phyloP scores from a whole-genome alignment of 306 rosid genomes.

The Prunus kanzakura region DNA sequence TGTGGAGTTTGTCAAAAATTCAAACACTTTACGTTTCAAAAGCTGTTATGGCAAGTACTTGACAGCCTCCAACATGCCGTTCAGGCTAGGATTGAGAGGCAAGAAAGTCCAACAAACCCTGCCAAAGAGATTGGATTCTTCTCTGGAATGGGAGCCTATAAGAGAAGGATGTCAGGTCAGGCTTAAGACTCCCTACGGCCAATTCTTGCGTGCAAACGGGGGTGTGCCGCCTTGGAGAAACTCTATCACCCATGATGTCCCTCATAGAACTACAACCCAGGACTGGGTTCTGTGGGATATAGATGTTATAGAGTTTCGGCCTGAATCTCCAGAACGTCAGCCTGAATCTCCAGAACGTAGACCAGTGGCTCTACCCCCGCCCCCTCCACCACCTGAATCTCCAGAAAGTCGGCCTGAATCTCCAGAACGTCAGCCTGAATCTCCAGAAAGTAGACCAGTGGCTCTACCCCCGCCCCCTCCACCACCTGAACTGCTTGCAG shows the following conservation, averaged over 20 bases:
- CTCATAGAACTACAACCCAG: conserved; percentile 44
- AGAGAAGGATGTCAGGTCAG: conserved; percentile 68
- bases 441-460: conserved; percentile 15
- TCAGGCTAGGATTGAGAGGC: conserved; percentile 56
- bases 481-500: neutral
- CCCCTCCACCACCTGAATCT: conserved; percentile 1
- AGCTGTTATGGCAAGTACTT: conserved; percentile 72
- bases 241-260: conserved; percentile 75
- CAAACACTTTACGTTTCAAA: conserved; percentile 43
- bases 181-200: conserved; percentile 65
- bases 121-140: conserved; percentile 62
- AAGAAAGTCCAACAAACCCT: conserved; percentile 66
- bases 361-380: conserved; percentile 12
- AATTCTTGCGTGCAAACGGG: conserved; percentile 67
- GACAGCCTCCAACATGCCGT: conserved; percentile 82
- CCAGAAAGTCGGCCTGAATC: neutral
- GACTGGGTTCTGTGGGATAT: conserved; percentile 93
- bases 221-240: conserved; percentile 93
- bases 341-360: neutral
- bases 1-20: conserved; percentile 46
- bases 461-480: neutral
- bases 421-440: neutral
- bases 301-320: conserved; percentile 52
- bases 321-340: neutral
- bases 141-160: conserved; percentile 90